These are phyloP conservation scores for Trichoderma brevicompactum DNA, from an alignment of 2,329 filamentous ascomycete genomes.

Conservation along the genomic window DNA sequence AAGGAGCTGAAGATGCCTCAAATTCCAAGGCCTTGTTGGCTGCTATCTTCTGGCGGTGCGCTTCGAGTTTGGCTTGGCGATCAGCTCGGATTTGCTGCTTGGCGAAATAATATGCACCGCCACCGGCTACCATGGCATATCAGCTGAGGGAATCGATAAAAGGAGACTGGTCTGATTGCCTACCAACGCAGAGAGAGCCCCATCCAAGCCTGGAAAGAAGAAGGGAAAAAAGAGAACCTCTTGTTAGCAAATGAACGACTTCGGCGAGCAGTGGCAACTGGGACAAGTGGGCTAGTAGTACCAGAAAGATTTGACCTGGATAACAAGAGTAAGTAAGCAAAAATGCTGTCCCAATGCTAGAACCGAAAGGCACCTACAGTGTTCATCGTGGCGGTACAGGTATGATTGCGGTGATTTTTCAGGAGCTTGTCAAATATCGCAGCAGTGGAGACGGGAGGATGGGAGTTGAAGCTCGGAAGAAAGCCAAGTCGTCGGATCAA, in stretches of 20 bases:
- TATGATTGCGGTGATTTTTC: neutral
- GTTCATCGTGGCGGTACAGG: conserved; percentile 25
- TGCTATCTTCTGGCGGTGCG: conserved; percentile 67
- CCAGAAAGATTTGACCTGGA: conserved; percentile 69
- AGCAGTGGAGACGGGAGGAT: conserved; percentile 2
- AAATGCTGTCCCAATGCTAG: neutral
- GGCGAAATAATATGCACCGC: conserved; percentile 91
- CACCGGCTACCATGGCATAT: conserved; percentile 66
- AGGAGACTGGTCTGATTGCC: conserved; percentile 44
- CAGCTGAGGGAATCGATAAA: conserved; percentile 30
- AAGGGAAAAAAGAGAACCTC: neutral
- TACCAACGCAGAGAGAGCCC: conserved; percentile 86
- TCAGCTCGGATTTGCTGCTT: conserved; percentile 94
- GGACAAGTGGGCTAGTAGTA: conserved; percentile 42
- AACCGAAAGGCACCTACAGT: conserved; percentile 19
- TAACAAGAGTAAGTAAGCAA: neutral
- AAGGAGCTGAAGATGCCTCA: conserved; percentile 44
- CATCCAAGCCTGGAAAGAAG: conserved; percentile 73
- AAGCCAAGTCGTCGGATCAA: conserved; percentile 21
- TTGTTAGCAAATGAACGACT: conserved; percentile 9
- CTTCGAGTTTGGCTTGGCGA: conserved; percentile 71
- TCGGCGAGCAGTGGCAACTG: neutral
- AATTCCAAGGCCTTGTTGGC: conserved; percentile 60
- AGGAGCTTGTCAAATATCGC: conserved; percentile 10
- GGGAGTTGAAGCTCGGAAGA: conserved; percentile 9